Evolutionary conservation across 768 basidiomycete genomes (phyloP), one percentile per base, ranked within the genome.

Genomic region (Pholiota microspora): DNA sequence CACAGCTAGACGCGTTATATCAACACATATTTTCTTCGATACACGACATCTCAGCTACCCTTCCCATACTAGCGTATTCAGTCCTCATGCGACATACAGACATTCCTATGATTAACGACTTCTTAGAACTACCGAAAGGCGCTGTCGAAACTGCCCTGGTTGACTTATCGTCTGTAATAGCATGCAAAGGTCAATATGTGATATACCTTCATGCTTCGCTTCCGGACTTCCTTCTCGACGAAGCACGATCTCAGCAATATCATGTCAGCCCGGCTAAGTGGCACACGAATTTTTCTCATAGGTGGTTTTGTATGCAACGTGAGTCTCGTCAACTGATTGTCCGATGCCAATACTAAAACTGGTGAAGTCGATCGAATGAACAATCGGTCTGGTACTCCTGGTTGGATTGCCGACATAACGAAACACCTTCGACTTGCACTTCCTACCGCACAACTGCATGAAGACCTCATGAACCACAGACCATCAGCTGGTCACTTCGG

Each of bases 1-100:
- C 51, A 3, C 42, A 57, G 25, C 56, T 57, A 7, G 56, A 57
- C 24, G 51, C 45, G 23, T 51, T 57, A 5, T 57, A 57, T 21
- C 32, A 24, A 9, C 56, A 57, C 24, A 47, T 57, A 2, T 49
- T 57, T n/a, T 48, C 45, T 2, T 40, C 32, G 8, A 35, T 57
- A 24, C 7, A 16, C 8, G 35, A 52, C 23, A 24, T 47, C 7
- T 16, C 51, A n/a, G 24, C 18, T 15, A 45, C 50, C 13, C 24
- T 23, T 1, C 13, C 31, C 2, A 46, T 56, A 21, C 16, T 56
- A 7, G 54, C 47, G 4, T 56, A 46, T 38, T 31, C 49, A 8
- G 23, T 51, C 27, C 15, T 46, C 7, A 31, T 45, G 31, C 28
- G 42, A 8, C 27, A 45, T 34, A 45, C 31, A 24, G 23, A 53